Evolutionary conservation across 768 basidiomycete genomes (phyloP).

Genomic region (Boletus insuetus): DNA sequence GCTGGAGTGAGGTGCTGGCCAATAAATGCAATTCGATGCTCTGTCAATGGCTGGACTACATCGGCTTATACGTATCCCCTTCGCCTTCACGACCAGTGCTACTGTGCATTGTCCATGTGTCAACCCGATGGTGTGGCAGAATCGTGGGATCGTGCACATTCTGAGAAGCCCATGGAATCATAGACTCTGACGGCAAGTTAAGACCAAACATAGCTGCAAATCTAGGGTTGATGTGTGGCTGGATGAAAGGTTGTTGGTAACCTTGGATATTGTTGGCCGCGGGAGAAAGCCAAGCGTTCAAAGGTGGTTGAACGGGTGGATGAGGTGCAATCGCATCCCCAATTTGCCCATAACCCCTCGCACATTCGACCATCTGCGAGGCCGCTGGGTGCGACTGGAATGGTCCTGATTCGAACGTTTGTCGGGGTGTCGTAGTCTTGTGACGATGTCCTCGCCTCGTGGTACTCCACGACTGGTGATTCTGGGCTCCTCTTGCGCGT

Average conservation of each 20-base stretch:
- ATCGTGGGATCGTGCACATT: slow-evolving; percentile 9
- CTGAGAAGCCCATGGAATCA: slow-evolving; percentile 22
- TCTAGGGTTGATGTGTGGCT: slow-evolving; percentile 82
- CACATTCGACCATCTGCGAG: slow-evolving; percentile 45
- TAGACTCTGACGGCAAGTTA: slow-evolving; percentile 29
- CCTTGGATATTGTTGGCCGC: slow-evolving; percentile 7
- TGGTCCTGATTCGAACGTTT: slow-evolving; percentile 31
- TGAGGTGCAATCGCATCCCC: slow-evolving; percentile 22
- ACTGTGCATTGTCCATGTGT: slow-evolving; percentile 39
- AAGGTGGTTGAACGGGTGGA: slow-evolving; percentile 7
- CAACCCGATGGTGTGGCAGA: slow-evolving; percentile 29
- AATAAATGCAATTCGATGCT: slow-evolving; percentile 16
- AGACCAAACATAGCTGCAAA: slow-evolving; percentile 69
- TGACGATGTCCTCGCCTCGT: slow-evolving; percentile 18
- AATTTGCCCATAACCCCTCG: slow-evolving; percentile 42
- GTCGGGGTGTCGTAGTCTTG: slow-evolving; percentile 14
- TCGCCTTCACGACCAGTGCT: slow-evolving; percentile 23
- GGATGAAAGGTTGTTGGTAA: slow-evolving; percentile 41
- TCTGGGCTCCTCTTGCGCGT: slow-evolving; percentile 26
- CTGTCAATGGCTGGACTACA: slow-evolving; percentile 19
- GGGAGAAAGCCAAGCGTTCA: slow-evolving; percentile 19
- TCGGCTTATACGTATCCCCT: slow-evolving; percentile 26
- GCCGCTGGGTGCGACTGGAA: slow-evolving; percentile 40
- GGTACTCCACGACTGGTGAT: slow-evolving; percentile 14
- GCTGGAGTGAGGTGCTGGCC: slow-evolving; percentile 8